Percentiles rank a stretch among this genome's conserved stretches.
These are phyloP conservation scores for Saccharomycopsis capsularis DNA, from an alignment of 805 yeast genomes.

Conservation along the genomic window DNA sequence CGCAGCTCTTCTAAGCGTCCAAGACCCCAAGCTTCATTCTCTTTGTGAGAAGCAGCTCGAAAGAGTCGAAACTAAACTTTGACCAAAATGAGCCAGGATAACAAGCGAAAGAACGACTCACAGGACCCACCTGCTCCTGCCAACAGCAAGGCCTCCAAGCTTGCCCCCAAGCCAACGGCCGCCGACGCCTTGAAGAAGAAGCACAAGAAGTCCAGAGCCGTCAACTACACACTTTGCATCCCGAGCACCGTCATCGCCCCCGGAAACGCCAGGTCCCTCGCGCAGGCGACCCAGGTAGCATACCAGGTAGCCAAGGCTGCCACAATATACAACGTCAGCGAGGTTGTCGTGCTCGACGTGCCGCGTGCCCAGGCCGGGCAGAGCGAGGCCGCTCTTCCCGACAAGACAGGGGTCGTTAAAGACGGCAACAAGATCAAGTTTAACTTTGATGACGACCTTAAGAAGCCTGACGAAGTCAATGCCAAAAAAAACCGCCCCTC, in stretches of 20 bases:
- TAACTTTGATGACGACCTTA: conserved; percentile 29
- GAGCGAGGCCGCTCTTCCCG: neutral
- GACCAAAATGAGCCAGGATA: too few species aligned
- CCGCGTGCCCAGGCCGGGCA: conserved; percentile 23
- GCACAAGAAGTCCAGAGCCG: conserved; percentile 20
- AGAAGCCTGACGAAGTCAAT: conserved; percentile 8
- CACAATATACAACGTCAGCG: conserved; percentile 61
- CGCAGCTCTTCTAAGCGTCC: too few species aligned
- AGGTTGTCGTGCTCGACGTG: conserved; percentile 63
- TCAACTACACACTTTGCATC: conserved; percentile 55
- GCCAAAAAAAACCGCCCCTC: conserved; percentile 15
- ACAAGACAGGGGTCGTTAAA: conserved; percentile 3
- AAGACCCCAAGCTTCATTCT: too few species aligned
- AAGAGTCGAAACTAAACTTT: too few species aligned
- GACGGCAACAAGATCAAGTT: conserved; percentile 20
- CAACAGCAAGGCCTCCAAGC: too few species aligned
- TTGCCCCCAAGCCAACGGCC: neutral
- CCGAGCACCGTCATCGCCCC: conserved; percentile 58
- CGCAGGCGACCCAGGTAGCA: conserved; percentile 65
- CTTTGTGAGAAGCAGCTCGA: too few species aligned
- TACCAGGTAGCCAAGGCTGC: conserved; percentile 78
- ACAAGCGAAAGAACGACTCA: too few species aligned
- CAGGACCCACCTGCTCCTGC: too few species aligned
- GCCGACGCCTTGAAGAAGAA: conserved; percentile 9
- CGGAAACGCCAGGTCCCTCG: conserved; percentile 53